These are phyloP conservation scores for Posidonia australis DNA, from an alignment of 106 monocot species.

Conservation along the genomic window DNA sequence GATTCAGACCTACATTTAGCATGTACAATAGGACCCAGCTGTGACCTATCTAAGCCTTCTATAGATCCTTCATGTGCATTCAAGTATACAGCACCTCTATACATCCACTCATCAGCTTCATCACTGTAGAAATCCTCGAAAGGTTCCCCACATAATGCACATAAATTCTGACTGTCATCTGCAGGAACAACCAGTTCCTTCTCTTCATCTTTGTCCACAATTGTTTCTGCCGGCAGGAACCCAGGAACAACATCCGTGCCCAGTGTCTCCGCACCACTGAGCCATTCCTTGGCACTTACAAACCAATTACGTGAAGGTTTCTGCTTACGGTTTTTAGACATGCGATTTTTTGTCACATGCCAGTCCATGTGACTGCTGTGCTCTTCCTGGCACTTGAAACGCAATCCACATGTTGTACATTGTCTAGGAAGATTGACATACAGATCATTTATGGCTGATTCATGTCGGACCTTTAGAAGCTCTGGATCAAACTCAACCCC, in stretches of 20 bases:
- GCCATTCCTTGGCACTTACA: constrained; percentile 88
- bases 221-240: constrained; percentile 58
- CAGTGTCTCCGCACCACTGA: constrained; percentile 69
- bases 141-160: constrained; percentile 82
- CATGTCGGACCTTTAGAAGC: constrained; percentile 71
- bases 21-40: constrained; percentile 86
- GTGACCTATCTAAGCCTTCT: constrained; percentile 51
- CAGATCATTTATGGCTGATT: constrained; percentile 68
- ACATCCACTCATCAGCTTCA: constrained; percentile 98
- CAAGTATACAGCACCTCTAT: constrained; percentile 82
- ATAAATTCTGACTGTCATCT: constrained; percentile 79
- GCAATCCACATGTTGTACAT: constrained; percentile 88
- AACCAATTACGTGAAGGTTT: constrained; percentile 95
- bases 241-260: constrained; percentile 72
- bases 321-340: constrained; percentile 75
- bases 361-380: constrained; percentile 98
- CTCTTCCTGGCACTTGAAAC: constrained; percentile 83
- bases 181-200: constrained; percentile 81
- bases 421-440: constrained; percentile 75
- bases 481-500: constrained; percentile 73
- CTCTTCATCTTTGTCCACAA: constrained; percentile 56
- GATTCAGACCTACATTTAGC: constrained; percentile 75
- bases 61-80: constrained; percentile 58
- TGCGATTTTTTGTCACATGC: constrained; percentile 85
- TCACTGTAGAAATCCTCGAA: constrained; percentile 98